Base-by-base conservation (phyloP, 305 asterid genomes). In the Fraxinus ornus region DNA sequence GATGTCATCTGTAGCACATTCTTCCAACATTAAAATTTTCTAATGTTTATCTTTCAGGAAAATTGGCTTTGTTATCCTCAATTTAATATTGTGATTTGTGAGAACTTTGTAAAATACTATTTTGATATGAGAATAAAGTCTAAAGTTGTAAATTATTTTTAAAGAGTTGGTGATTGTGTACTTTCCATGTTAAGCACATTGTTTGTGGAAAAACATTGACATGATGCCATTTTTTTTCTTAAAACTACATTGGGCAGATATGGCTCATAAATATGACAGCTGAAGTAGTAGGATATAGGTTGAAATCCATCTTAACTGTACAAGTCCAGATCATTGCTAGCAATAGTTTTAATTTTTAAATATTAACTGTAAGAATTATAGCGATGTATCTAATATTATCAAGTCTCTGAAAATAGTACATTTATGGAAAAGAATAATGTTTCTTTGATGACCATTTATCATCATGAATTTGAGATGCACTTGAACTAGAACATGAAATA, bases 401-500 rank as follows among this genome's bases (percentile, higher is more conserved):
- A 32, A 17, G 13, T 72, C 75, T 28, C 47, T 1, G 26, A 17
- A 71, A 5, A 71, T 2, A 32, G 2, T 68, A 13, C 22, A 35
- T 72, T 72, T 32, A 72, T 72, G 24, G 47, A 72, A 72, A 72
- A 72, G 77, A 33, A 72, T 68, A 68, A 28, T 15, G 77, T 7
- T 35, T 72, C 77, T 32, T 35, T 72, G 49, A 72, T 72, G 24
- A 7, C 28, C 26, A 72, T 72, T 32, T 33, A 35, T 72, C 2
- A 3, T 72, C 77, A 35, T 33, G 77, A 72, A 26, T 71, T 33
- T 71, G 44, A 17, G 5, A 13, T 15, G 41, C 44, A 4, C 44
- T 66, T 70, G 41, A 28, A 13, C 76, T 6, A 30, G 26, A 71
- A 71, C 26, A 71, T 71, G 41, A 71, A 33, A 71, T 17, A 71